Conservation (phyloP, 2,329 filamentous ascomycete genomes). For the Calonectria pauciramosa region DNA sequence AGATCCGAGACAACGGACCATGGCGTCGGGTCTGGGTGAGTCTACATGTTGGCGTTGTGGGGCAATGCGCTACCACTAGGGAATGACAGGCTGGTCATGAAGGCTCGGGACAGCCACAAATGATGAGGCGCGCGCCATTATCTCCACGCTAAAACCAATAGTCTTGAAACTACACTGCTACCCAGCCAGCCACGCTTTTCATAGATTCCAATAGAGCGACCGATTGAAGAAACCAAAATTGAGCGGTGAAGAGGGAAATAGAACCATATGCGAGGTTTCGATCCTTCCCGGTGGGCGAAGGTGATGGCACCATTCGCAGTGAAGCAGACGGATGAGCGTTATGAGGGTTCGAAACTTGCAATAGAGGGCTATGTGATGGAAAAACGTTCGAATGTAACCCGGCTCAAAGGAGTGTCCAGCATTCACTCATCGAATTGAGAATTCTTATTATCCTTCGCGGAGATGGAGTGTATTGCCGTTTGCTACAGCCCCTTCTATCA, state of each 20-base stretch:
- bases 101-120: background rate
- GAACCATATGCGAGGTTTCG: too few relatives aligned
- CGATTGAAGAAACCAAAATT: too few relatives aligned
- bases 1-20: background rate
- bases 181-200: background rate
- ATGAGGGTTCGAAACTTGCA: too few relatives aligned
- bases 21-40: background rate
- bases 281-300: too few relatives aligned
- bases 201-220: background rate
- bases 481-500: too few relatives aligned
- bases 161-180: background rate
- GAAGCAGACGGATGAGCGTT: too few relatives aligned
- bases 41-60: background rate
- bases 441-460: too few relatives aligned
- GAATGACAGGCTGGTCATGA: background rate
- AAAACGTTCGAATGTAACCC: too few relatives aligned
- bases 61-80: background rate
- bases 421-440: too few relatives aligned
- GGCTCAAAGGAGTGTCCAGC: too few relatives aligned
- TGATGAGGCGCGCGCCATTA: background rate
- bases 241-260: background rate
- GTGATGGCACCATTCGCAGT: background rate
- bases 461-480: too few relatives aligned
- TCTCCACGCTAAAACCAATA: background rate
- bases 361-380: too few relatives aligned